phyloP scores from a whole-genome alignment of 768 basidiomycete species.

The Rhodosporidiobolus sp. region DNA sequence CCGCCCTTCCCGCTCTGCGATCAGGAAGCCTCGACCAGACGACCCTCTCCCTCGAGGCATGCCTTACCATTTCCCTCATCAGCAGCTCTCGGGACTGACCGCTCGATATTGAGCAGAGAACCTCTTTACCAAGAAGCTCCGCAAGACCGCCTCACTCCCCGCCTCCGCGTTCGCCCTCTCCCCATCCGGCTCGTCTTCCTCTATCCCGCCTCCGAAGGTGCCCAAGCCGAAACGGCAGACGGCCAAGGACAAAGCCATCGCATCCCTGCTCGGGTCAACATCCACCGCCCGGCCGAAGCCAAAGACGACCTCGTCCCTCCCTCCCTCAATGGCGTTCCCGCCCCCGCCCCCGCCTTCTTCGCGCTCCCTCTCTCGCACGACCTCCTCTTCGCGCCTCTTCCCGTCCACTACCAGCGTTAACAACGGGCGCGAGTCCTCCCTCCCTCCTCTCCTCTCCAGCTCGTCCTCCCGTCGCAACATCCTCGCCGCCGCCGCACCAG shows the following conservation, averaged over 20 bases:
- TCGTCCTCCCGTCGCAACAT: background rate
- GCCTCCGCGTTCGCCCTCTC: conserved; percentile 18
- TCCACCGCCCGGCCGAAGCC: background rate
- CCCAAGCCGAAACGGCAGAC: conserved; percentile 9
- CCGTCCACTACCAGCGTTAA: background rate
- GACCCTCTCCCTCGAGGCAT: conserved; percentile 34
- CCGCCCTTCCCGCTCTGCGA: background rate
- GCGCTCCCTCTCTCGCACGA: background rate
- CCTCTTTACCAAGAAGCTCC: conserved; percentile 34
- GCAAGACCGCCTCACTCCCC: conserved; percentile 37
- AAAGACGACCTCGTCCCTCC: conserved; percentile 1
- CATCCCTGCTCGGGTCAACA: background rate
- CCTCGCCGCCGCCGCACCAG: background rate
- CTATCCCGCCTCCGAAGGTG: background rate
- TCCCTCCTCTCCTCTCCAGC: conserved; percentile 1
- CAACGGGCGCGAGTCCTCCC: background rate
- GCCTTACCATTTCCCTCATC: background rate
- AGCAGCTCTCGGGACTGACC: background rate
- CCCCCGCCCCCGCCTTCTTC: background rate
- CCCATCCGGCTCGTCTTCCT: background rate
- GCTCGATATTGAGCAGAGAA: conserved; percentile 4
- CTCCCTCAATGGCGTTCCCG: conserved; percentile 10
- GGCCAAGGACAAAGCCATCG: conserved; percentile 31
- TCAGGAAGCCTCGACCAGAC: conserved; percentile 30
- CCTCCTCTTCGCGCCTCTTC: background rate